Evolutionary conservation across 192 early-diverging fungal genomes (phyloP), one percentile per base, ranked within the genome.

Genomic region (Entomortierella chlamydospora): DNA sequence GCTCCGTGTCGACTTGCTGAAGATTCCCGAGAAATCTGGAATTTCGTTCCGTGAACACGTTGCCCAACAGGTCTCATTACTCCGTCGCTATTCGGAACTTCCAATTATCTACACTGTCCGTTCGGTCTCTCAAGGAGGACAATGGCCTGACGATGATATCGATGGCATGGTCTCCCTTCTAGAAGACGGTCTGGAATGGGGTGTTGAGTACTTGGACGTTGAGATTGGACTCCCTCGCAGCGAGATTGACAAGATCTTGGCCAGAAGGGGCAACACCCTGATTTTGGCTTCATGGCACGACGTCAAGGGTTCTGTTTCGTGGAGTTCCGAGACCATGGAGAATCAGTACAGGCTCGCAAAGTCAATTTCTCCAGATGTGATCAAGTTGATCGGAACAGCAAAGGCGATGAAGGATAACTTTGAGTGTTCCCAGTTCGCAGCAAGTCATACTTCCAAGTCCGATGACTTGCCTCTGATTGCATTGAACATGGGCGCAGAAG

Each of bases 31-130:
- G 25, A 29, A 49, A 4, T 42, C 18, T 28, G 57, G 22, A 7
- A 29, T 56, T 50, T 63, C 82, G 26, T 83, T 84, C 70, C 71
- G 81, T 10, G 91, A 93, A 17, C 94, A 89, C 67, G 87, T 97
- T 65, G 90, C 88, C 17, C 72, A 87, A 22, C 96, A 99, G 84
- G 83, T 99, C 13, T 87, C 91, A 18, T 62, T 93, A 33, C 85
- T 98, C 8, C 88, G 94, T 11, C 86, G 90, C 29, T 76, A 86
- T 37, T 87, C 93, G 15, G 37, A 69, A 22, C 82, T 98, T 63
- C 97, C 98, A 18, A 90, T 99, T 10, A 90, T 99, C 20, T 99
- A 91, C 74, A 99, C 98, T 20, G 96, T 99, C 20, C 88, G 98
- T 42, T 95, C 96, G 2, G 78, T 83, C 61, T 85, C 87, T 28